These are phyloP conservation scores for Beta vulgaris DNA, from an alignment of 148 eudicot genomes.

Conservation along the genomic window DNA sequence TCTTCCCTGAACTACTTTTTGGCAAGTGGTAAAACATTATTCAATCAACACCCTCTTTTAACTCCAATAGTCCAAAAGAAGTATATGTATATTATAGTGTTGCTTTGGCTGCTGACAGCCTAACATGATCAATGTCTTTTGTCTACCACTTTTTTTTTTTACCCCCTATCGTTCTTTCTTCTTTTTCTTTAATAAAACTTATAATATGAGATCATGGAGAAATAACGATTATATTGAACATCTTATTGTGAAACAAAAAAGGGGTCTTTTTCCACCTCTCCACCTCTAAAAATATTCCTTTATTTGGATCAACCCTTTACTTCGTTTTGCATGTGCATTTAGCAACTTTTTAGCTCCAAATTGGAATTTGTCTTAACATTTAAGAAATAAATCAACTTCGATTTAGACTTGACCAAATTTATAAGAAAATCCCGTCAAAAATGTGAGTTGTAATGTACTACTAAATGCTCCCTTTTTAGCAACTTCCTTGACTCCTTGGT, in stretches of 20 bases:
- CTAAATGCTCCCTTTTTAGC: background rate
- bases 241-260: too few relatives aligned
- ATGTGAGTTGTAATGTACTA: background rate
- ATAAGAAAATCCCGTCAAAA: background rate
- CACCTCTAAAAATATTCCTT: background rate
- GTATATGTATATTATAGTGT: conserved; percentile 1
- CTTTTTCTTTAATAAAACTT: background rate
- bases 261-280: background rate
- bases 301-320: background rate
- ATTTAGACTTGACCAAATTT: background rate
- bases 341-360: background rate
- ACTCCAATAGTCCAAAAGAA: conserved; percentile 19
- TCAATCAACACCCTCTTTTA: background rate
- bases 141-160: background rate
- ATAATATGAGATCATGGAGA: background rate
- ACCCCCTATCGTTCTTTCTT: background rate
- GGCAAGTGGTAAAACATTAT: background rate
- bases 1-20: too few relatives aligned
- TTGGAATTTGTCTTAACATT: background rate
- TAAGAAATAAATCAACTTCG: background rate
- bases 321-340: conserved; percentile 7
- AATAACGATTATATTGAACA: too few relatives aligned
- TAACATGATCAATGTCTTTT: conserved; percentile 31
- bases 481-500: conserved; percentile 28
- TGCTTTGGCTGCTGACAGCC: conserved; percentile 24